phyloP scores from a whole-genome alignment of 768 basidiomycete genomes.

The Tylopilus cervinicoccineus region DNA sequence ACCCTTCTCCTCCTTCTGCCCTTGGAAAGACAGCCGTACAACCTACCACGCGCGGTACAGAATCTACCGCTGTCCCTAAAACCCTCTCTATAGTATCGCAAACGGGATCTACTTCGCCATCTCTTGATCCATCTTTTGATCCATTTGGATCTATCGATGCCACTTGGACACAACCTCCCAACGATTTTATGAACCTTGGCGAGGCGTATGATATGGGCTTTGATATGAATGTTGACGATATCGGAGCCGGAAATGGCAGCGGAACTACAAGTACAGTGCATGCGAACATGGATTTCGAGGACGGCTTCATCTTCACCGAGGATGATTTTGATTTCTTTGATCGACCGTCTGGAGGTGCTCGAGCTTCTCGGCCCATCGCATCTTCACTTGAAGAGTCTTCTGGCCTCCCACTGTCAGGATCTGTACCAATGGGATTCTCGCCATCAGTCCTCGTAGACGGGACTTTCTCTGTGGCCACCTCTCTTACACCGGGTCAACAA shows the following conservation, averaged over 20 bases:
- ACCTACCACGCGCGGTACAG: constrained; percentile 2
- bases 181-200: constrained; percentile 36
- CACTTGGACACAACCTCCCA: constrained; percentile 35
- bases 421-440: constrained; percentile 33
- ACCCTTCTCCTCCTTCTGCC: constrained; percentile 61
- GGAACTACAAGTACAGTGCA: constrained; percentile 21
- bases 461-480: constrained; percentile 20
- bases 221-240: constrained; percentile 40
- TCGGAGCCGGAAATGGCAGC: constrained; percentile 28
- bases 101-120: constrained; percentile 14
- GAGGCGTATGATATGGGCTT: constrained; percentile 45
- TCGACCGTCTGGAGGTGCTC: constrained; percentile 38
- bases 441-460: constrained; percentile 30
- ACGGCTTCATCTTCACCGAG: constrained; percentile 62
- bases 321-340: constrained; percentile 91
- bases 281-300: constrained; percentile 49
- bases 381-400: constrained; percentile 18
- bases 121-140: constrained; percentile 36
- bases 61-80: constrained; percentile 24
- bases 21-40: constrained; percentile 21
- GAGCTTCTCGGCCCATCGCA: constrained; percentile 16
- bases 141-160: constrained; percentile 41
- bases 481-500: constrained; percentile 27
- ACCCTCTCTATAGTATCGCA: constrained; percentile 7
- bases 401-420: constrained; percentile 31